phyloP scores from a whole-genome alignment of 1,139 yeast genomes.

The Nakaseomyces sp. region DNA sequence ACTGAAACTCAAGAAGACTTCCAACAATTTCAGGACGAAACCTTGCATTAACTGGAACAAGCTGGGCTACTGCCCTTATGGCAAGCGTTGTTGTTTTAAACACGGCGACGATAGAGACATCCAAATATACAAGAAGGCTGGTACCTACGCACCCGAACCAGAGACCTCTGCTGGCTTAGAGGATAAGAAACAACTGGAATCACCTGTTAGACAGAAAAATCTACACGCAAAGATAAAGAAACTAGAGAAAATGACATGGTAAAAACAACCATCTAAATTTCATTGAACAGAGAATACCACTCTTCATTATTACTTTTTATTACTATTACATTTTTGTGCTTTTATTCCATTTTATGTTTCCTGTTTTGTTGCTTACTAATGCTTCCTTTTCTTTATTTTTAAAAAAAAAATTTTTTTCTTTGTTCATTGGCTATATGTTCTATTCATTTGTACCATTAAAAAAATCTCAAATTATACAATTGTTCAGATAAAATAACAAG shows the following conservation, averaged over 20 bases:
- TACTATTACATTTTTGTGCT: too few relatives aligned
- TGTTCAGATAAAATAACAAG: too few relatives aligned
- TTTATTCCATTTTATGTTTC: too few relatives aligned
- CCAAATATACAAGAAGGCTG: conserved; percentile 18
- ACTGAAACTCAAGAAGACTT: conserved; percentile 61
- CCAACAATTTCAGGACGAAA: conserved; percentile 84
- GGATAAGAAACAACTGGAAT: background rate
- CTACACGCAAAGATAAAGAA: conserved; percentile 2
- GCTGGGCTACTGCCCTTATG: conserved; percentile 77
- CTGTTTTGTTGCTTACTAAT: too few relatives aligned
- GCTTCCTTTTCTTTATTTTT: too few relatives aligned
- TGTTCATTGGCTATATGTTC: too few relatives aligned
- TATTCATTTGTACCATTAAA: too few relatives aligned
- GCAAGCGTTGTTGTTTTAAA: conserved; percentile 84
- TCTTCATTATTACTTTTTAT: too few relatives aligned
- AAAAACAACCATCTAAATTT: too few relatives aligned
- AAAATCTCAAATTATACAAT: too few relatives aligned
- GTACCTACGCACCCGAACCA: background rate
- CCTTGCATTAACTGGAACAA: conserved; percentile 86
- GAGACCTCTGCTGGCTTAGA: conserved; percentile 1
- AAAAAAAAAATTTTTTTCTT: too few relatives aligned
- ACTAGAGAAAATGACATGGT: conserved; percentile 6
- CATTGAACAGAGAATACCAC: too few relatives aligned
- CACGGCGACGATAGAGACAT: conserved; percentile 45
- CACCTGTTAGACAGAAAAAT: conserved; percentile 2